Evolutionary conservation across 495 filamentous ascomycete genomes (phyloP), one percentile per base, ranked within the genome.

Genomic region (Penicillium paxilli): DNA sequence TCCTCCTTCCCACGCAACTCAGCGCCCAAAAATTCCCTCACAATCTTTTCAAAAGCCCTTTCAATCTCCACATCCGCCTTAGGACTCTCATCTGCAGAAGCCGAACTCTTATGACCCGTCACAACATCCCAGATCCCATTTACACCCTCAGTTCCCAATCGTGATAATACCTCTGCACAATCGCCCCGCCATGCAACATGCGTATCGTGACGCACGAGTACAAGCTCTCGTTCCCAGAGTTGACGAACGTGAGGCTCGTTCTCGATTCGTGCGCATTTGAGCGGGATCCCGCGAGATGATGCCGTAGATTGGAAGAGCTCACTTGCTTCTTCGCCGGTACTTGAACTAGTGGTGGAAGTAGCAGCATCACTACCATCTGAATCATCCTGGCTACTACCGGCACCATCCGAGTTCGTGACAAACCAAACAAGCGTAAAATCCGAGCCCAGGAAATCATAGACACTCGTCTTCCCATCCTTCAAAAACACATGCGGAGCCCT

Each of bases 401-500:
- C n/a, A n/a, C n/a, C n/a, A n/a, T 17, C 14, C 46, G n/a, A 17
- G 20, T 49, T 16, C 2, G 28, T 16, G n/a, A 22, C 22, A 49
- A 73, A 73, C 3, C 64, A 28, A 9, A 70, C 57, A 42, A 70
- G 20, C 0, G 64, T 64, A 44, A 47, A 70, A 8, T 60, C 60
- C 23, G 12, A 40, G 10, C 69, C 69, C 38, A 60, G 66, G 16
- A 59, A 38, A 48, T 70, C 67, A 37, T 62, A 65, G n/a, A 60
- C 68, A 22, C 58, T 64, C 4, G 60, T 59, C 1, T 6, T 17
- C 1, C 58, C 64, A 46, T 67, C 64, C 7, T 46, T 55, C 37
- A 71, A 37, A 42, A 67, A 68, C 1, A 71, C 63, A 60, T 69
- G 66, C 9, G 70, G 70, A 1, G 63, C 64, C 14, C 70, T 38